Evolutionary conservation across 805 yeast species (phyloP).

Genomic region (Isabelozyma rhagii): DNA sequence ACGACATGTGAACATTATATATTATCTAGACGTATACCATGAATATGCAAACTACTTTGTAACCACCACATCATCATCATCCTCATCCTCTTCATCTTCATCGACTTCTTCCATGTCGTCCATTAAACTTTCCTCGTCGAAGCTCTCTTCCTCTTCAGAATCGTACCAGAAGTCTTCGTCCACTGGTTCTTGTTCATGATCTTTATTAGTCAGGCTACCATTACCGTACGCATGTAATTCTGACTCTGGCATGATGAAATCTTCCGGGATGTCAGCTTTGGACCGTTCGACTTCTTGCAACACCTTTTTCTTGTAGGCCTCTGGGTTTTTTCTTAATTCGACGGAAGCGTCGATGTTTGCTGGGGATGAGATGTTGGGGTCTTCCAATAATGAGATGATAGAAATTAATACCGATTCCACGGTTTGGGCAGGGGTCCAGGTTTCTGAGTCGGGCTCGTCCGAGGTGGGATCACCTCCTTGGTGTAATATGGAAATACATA

Average conservation of each 20-base stretch:
- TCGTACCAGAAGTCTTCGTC: slow-evolving; percentile 88
- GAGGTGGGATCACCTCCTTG: slow-evolving; percentile 86
- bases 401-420: slow-evolving; percentile 89
- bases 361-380: slow-evolving; percentile 90
- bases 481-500: slow-evolving; percentile 91
- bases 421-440: slow-evolving; percentile 92
- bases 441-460: slow-evolving; percentile 90
- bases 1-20: no score
- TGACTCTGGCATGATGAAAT: slow-evolving; percentile 74
- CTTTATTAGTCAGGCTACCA: slow-evolving; percentile 33
- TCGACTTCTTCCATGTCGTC: slow-evolving; percentile 47
- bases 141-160: slow-evolving; percentile 43
- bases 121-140: slow-evolving; percentile 47
- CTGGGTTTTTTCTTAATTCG: slow-evolving; percentile 79
- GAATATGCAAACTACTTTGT: slow-evolving; percentile 1
- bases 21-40: slow-evolving; percentile 17
- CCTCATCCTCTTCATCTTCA: slow-evolving; percentile 60
- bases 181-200: slow-evolving; percentile 51
- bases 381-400: slow-evolving; percentile 85
- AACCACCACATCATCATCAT: slow-evolving; percentile 48
- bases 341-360: slow-evolving; percentile 97
- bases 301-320: slow-evolving; percentile 71
- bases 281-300: slow-evolving; percentile 80
- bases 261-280: slow-evolving; percentile 82
- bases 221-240: slow-evolving; percentile 45